Base-by-base conservation (phyloP, 2,329 filamentous ascomycete genomes). In the Grosmannia penicillata region DNA sequence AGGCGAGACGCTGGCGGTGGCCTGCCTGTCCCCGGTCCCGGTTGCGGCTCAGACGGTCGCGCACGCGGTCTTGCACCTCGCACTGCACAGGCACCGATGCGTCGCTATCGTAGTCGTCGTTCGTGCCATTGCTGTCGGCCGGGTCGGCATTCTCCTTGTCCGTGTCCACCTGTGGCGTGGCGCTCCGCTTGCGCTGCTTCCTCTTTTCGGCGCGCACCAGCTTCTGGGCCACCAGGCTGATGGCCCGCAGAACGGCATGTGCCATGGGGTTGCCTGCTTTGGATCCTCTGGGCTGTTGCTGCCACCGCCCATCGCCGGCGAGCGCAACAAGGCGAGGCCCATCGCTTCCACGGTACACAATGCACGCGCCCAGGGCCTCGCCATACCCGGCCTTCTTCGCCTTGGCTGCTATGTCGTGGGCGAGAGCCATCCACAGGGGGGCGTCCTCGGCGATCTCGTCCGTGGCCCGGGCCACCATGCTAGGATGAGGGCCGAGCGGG, bases 401-500 rank as follows among this genome's bases (percentile, higher is more conserved):
- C 48, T 80, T 67, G 33, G 60, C 53, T 14, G 78, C 84, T 34
- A 75, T 74, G 29, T 69, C 60, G 39, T 72, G 67, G 8, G 83
- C 81, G 36, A 86, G 58, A 37, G 62, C 69, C 68, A 82, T 78
- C 71, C 73, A 89, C 40, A 70, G 57, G 4, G 69, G 67, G 1
- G 74, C 73, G 45, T 81, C 71, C 33, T 68, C 59, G 40, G 68
- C 66, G 37, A 93, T 72, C 43, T 83, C 77, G 11, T 76, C 70
- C 28, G 79, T 78, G 22, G 78, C 75, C 42, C 79, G 75, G 30
- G 71, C 64, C 40, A 89, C 74, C 53, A 82, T 72, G 51, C 76
- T 75, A 44, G 83, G 83, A 53, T 93, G 84, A 15, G 84, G 83
- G 4, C 84, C 84, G 42, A 87, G 82, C 3, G 83, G 83, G 52